phyloP scores from a whole-genome alignment of 805 yeast genomes.

The Starmerella ratchasimensis region DNA sequence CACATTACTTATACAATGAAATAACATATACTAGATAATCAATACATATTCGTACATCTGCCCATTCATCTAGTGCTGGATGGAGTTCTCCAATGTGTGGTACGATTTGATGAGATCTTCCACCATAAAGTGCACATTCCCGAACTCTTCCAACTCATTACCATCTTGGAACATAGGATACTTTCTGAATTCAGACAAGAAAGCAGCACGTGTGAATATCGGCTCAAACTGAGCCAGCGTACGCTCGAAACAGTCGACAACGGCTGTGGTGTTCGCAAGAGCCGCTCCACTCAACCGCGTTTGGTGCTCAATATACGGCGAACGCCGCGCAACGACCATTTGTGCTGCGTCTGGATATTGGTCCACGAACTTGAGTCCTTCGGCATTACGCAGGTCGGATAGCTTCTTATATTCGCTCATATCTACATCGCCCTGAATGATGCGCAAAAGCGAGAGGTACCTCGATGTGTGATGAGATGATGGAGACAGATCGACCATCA shows the following conservation, averaged over 20 bases:
- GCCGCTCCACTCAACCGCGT: conserved; percentile 61
- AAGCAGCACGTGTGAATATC: conserved; percentile 68
- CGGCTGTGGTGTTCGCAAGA: conserved; percentile 70
- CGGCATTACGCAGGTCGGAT: conserved; percentile 30
- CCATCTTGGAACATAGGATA: conserved; percentile 30
- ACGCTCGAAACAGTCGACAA: conserved; percentile 50
- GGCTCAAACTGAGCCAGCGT: conserved; percentile 67
- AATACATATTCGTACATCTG: too few relatives aligned
- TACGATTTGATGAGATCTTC: conserved; percentile 46
- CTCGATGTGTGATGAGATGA: conserved; percentile 29
- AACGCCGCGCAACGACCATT: conserved; percentile 58
- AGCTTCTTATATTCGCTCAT: conserved; percentile 47
- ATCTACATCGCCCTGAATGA: conserved; percentile 52
- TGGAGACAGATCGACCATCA: conserved; percentile 44
- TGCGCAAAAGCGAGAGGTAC: conserved; percentile 59
- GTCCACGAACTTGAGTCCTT: conserved; percentile 58
- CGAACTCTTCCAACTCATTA: conserved; percentile 54
- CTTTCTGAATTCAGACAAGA: conserved; percentile 57
- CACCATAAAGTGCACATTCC: conserved; percentile 60
- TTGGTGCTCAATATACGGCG: conserved; percentile 41
- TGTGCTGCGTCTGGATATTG: conserved; percentile 75
- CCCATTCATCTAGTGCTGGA: too few relatives aligned
- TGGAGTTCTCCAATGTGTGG: conserved; percentile 32
- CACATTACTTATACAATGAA: too few relatives aligned
- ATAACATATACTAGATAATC: too few relatives aligned